phyloP scores from a whole-genome alignment of 1,284 basidiomycete genomes.

The Cystobasidium sp. region DNA sequence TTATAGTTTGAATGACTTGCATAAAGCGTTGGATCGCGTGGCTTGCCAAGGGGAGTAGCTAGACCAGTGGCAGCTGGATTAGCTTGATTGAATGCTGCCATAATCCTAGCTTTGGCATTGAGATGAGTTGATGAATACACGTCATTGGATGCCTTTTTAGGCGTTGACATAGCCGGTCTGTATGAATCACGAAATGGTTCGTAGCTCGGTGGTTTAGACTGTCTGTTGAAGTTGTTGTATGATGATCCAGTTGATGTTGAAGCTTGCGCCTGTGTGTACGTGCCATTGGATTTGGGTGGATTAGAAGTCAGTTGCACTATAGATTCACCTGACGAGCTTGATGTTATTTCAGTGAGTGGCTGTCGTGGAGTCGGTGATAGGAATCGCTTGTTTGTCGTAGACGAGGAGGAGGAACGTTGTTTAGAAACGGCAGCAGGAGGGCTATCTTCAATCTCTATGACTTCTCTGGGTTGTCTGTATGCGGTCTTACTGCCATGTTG shows the following conservation, averaged over 20 bases:
- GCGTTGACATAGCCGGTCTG: neutral
- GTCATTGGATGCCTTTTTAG: constrained; percentile 3
- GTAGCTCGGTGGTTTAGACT: neutral
- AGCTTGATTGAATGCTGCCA: neutral
- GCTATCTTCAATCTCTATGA: constrained; percentile 32
- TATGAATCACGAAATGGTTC: neutral
- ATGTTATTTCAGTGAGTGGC: constrained; percentile 29
- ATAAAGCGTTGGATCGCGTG: constrained; percentile 16
- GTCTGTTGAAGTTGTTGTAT: neutral
- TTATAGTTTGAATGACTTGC: constrained; percentile 9
- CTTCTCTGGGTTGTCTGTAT: constrained; percentile 20
- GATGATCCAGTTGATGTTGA: neutral
- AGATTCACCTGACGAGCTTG: constrained; percentile 21
- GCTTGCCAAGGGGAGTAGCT: constrained; percentile 14
- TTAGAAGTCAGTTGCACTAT: constrained; percentile 10
- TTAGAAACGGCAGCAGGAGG: neutral
- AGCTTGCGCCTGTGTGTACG: neutral
- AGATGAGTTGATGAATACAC: neutral
- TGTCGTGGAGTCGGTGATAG: neutral
- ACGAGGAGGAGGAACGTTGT: neutral
- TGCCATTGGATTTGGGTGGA: neutral
- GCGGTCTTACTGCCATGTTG: neutral
- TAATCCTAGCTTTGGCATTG: constrained; percentile 21
- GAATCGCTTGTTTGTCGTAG: neutral
- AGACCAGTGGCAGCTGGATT: neutral